Evolutionary conservation across 306 rosid species (phyloP).

Genomic region (Medicago truncatula): DNA sequence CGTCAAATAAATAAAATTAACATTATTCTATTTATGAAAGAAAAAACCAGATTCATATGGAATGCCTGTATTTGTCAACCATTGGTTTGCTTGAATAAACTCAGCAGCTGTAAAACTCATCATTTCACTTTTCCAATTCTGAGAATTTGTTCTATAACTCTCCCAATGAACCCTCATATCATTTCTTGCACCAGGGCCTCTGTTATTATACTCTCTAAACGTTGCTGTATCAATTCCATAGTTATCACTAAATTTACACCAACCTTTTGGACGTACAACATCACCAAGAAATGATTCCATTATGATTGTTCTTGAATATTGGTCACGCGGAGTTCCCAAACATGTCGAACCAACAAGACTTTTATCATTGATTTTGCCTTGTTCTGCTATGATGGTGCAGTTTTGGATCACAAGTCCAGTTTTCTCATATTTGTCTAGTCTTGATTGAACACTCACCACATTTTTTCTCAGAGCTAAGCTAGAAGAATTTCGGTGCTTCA

Average conservation of each 20-base stretch:
- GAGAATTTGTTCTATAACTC: not conserved
- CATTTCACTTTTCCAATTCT: not conserved
- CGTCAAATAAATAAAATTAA: not conserved
- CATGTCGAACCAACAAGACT: conserved; percentile 15
- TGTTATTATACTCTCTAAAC: conserved; percentile 36
- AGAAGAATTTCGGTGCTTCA: conserved; percentile 9
- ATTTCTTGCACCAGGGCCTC: conserved; percentile 37
- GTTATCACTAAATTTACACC: conserved; percentile 41
- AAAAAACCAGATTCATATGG: conserved; percentile 16
- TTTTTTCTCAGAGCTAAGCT: not conserved
- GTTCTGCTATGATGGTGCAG: conserved; percentile 31
- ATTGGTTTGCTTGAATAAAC: conserved; percentile 41
- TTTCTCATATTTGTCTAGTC: conserved; percentile 7
- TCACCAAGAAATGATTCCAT: conserved; percentile 48
- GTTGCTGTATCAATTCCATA: conserved; percentile 37
- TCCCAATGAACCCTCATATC: conserved; percentile 33
- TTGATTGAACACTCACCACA: conserved; percentile 34
- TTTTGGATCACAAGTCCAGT: conserved; percentile 41
- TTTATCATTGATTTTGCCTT: not conserved
- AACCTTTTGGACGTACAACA: conserved; percentile 41
- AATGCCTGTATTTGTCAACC: conserved; percentile 27
- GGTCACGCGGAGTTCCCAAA: conserved; percentile 16
- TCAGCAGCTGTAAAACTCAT: conserved; percentile 20
- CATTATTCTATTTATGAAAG: not conserved
- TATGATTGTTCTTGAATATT: conserved; percentile 38